Percentiles rank a stretch among this genome's conserved stretches.
These are phyloP conservation scores for Gonapodya prolifera DNA, from an alignment of 192 early-diverging fungal species.

Conservation along the genomic window DNA sequence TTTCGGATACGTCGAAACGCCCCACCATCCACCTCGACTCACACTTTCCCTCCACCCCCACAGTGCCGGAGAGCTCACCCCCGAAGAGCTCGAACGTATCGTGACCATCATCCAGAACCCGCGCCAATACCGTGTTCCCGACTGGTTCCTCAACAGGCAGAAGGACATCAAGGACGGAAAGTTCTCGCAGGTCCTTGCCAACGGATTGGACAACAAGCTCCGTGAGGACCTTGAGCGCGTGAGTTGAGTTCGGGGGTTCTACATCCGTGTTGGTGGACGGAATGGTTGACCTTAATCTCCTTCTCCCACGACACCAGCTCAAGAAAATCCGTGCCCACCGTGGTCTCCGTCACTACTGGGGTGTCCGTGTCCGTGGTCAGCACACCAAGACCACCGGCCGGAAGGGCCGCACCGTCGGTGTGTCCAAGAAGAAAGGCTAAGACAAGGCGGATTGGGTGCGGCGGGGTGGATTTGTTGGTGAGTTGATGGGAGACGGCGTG, in stretches of 20 bases:
- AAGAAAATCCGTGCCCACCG: slow-evolving; percentile 99
- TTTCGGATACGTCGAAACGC: background rate
- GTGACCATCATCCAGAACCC: slow-evolving; percentile 99
- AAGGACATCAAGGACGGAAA: slow-evolving; percentile 94
- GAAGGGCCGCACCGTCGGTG: slow-evolving; percentile 90
- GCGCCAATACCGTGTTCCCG: slow-evolving; percentile 97
- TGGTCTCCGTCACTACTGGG: slow-evolving; percentile 98
- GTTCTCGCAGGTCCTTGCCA: slow-evolving; percentile 89
- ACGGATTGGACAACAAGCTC: slow-evolving; percentile 87
- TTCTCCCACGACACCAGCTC: slow-evolving; percentile 26
- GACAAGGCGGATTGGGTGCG: slow-evolving; percentile 7
- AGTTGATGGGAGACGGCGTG: slow-evolving; percentile 11
- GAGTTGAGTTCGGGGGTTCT: slow-evolving; percentile 9
- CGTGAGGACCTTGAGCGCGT: slow-evolving; percentile 96
- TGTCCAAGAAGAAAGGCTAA: slow-evolving; percentile 92
- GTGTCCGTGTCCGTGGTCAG: slow-evolving; percentile 98
- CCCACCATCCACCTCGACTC: no score
- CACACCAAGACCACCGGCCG: slow-evolving; percentile 99
- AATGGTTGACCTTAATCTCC: background rate
- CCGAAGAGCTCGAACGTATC: slow-evolving; percentile 95
- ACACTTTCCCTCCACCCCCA: background rate
- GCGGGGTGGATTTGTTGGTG: slow-evolving; percentile 8
- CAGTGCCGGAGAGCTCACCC: slow-evolving; percentile 93
- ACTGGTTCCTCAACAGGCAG: slow-evolving; percentile 99
- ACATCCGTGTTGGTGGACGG: background rate